These are phyloP conservation scores for Cyclocybe cylindracea DNA, from an alignment of 768 basidiomycete species.

Conservation along the genomic window DNA sequence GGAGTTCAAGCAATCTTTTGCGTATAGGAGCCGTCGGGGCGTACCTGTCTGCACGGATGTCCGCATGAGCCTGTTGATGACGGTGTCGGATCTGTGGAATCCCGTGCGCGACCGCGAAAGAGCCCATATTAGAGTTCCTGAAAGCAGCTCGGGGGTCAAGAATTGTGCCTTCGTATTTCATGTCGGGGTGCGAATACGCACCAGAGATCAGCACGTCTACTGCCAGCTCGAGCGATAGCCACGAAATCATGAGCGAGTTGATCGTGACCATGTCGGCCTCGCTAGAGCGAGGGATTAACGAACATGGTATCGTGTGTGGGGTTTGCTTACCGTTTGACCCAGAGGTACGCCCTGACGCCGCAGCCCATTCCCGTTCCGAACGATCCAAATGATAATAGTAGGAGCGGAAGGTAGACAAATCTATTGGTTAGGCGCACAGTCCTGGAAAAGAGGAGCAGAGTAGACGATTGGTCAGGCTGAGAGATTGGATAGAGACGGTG, in stretches of 20 bases:
- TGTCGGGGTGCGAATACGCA: not conserved
- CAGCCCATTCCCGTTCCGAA: conserved; percentile 37
- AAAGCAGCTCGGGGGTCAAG: not conserved
- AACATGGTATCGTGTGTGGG: not conserved
- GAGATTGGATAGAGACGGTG: no score
- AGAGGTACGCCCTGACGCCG: conserved; percentile 4
- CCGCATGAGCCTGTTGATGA: conserved; percentile 47
- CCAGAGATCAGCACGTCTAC: conserved; percentile 4
- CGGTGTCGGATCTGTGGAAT: conserved; percentile 44
- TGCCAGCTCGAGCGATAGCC: conserved; percentile 9
- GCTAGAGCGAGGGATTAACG: conserved; percentile 1
- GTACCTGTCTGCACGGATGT: conserved; percentile 49
- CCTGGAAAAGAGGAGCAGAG: conserved; percentile 6
- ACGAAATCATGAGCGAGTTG: conserved; percentile 6
- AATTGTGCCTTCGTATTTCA: not conserved
- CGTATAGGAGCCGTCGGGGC: conserved; percentile 5
- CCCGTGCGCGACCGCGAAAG: conserved; percentile 44
- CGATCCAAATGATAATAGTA: conserved; percentile 24
- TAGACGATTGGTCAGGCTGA: conserved; percentile 10
- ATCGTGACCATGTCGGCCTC: conserved; percentile 5
- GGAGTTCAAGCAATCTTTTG: conserved; percentile 5
- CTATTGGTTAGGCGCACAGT: conserved; percentile 24
- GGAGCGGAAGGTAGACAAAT: conserved; percentile 3
- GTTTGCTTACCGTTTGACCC: conserved; percentile 4
- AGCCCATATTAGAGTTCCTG: conserved; percentile 20